These are phyloP conservation scores for Leishmania mexicana DNA, from an alignment of 208 protist genomes.

Conservation along the genomic window DNA sequence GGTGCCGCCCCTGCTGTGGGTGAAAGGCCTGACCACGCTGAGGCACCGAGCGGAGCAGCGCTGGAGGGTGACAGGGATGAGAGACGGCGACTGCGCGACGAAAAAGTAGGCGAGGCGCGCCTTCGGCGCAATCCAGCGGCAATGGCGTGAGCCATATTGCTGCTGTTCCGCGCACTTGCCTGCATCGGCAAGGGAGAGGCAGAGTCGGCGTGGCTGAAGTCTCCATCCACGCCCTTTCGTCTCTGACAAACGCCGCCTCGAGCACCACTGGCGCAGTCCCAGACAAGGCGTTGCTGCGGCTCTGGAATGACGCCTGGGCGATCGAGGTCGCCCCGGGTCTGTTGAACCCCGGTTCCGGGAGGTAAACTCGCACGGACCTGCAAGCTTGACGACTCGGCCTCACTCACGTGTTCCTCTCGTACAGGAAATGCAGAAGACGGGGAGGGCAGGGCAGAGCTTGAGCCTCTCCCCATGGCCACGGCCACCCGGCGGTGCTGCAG, in stretches of 20 bases:
- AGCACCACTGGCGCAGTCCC: constrained; percentile 9
- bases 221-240: not conserved
- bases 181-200: not conserved
- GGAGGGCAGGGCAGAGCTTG: not conserved
- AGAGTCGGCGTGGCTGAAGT: not conserved
- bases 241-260: not conserved
- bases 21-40: not conserved
- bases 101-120: not conserved
- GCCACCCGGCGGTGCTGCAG: constrained; percentile 9
- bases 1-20: not conserved
- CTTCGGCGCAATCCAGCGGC: not conserved
- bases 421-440: not conserved
- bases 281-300: constrained; percentile 31
- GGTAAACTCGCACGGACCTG: not conserved
- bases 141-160: not conserved
- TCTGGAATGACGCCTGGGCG: constrained; percentile 22
- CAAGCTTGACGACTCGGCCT: not conserved
- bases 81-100: not conserved
- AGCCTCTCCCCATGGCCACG: not conserved
- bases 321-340: constrained; percentile 8
- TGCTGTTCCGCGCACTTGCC: not conserved
- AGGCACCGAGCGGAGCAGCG: not conserved
- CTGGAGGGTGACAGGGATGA: not conserved
- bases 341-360: constrained; percentile 3
- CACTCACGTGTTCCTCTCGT: not conserved